Base-by-base conservation (phyloP, 257 asterid genomes). In the Nicotiana noctiflora region DNA sequence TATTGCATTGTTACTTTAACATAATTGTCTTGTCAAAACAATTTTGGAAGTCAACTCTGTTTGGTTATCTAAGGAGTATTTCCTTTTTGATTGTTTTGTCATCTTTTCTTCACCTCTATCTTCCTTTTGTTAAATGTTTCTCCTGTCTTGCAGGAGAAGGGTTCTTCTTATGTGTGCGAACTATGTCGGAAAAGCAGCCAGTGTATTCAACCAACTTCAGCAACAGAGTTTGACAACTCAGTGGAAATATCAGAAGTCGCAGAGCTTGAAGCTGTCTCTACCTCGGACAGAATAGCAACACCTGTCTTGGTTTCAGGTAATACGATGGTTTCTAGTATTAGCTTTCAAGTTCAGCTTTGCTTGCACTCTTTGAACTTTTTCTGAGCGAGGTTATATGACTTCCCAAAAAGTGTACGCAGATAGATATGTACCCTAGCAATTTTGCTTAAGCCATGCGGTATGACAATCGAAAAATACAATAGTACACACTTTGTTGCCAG, bases 141-240 rank as follows among this genome's bases (percentile, higher is more conserved):
- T 52, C 40, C 32, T 60, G 44, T 75, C 46, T 31, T 62, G 86
- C 90, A 92, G 98, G 88, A 86, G 82, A 83, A 56, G 63, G 81
- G 63, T 85, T 83, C 91, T 79, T 75, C 88, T 53, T 96, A 86
- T 84, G 88, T 86, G 31, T 96, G 99, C 83, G 98, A 96, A 83
- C 88, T 96, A 75, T 96, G 99, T 87, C 91, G 88, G 87, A 90
- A 85, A 88, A 91, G 77, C 78, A 90, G 92, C 81, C 88, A 89
- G 88, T 84, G 83, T 19, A 79, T 83, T 29, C 60, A 56, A 18
- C 72, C 92, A 56, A 74, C 85, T 72, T 80, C 86, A 57, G 80
- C 83, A 15, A 23, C 64, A 14, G 84, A 80, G 53, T 91, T 79
- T 83, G 86, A 66, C 72, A 27, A 57, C 77, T 81, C 90, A 21